These are phyloP conservation scores for Phytophthora cactorum DNA, from an alignment of 352 stramenopile genomes.

Conservation along the genomic window DNA sequence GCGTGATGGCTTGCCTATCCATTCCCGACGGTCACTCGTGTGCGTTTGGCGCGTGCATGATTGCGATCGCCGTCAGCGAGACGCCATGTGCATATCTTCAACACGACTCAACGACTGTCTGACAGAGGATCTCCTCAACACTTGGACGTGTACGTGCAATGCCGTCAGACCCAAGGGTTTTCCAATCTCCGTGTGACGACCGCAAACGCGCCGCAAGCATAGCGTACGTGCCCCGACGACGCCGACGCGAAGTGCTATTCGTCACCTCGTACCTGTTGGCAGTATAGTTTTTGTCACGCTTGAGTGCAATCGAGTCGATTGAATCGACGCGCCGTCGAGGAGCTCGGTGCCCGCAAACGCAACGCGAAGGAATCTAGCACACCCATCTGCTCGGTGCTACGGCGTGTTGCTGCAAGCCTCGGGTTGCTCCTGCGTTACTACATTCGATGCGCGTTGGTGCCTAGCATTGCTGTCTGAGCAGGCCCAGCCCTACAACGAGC, in stretches of 20 bases:
- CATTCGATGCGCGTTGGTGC: neutral
- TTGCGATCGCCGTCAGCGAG: conserved; percentile 2
- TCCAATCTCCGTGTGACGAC: conserved; percentile 15
- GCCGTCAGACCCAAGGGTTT: conserved; percentile 22
- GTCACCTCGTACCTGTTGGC: conserved; percentile 17
- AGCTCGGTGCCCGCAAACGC: conserved; percentile 4
- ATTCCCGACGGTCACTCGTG: neutral
- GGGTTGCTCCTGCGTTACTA: conserved; percentile 2
- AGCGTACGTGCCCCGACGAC: conserved; percentile 6
- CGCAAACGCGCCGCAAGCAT: neutral
- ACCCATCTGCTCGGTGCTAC: conserved; percentile 13
- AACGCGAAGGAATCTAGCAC: conserved; percentile 31
- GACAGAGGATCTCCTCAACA: conserved; percentile 10
- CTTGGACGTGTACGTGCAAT: conserved; percentile 1
- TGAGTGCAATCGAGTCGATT: neutral
- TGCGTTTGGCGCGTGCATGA: neutral
- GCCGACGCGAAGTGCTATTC: conserved; percentile 9
- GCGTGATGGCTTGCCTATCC: conserved; percentile 2
- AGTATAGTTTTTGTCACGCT: conserved; percentile 21
- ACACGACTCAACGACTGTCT: conserved; percentile 4
- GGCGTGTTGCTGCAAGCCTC: conserved; percentile 14
- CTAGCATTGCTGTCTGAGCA: conserved; percentile 6
- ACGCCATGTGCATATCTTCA: neutral
- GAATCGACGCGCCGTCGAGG: neutral
- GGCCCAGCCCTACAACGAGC: conserved; percentile 21